A percentile compares a stretch with the other conserved stretches of the same genome.
phyloP scores from a whole-genome alignment of 768 basidiomycete species.

The Lactarius trivialis region DNA sequence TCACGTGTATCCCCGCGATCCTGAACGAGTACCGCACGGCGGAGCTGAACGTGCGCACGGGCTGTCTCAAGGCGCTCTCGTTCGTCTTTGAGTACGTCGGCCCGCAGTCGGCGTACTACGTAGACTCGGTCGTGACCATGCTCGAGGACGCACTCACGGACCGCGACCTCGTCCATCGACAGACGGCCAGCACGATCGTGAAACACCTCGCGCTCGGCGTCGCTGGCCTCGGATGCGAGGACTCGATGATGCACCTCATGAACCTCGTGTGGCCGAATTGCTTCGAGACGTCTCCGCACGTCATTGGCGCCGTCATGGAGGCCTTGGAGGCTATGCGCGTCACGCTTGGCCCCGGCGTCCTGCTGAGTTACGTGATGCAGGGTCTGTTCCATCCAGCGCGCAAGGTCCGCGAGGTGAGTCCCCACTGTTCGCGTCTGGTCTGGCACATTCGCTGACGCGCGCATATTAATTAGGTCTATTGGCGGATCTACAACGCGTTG shows the following conservation, averaged over 20 bases:
- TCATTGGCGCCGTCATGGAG: constrained; percentile 97
- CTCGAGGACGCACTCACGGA: constrained; percentile 98
- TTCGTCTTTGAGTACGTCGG: constrained; percentile 99
- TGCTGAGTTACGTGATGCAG: constrained; percentile 88
- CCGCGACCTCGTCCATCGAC: constrained; percentile 95
- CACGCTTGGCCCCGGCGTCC: constrained; percentile 86
- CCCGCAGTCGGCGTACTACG: constrained; percentile 92
- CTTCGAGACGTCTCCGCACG: constrained; percentile 97
- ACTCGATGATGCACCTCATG: constrained; percentile 95
- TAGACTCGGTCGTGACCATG: constrained; percentile 95
- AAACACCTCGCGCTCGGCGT: constrained; percentile 97
- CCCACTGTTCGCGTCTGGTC: too few species aligned
- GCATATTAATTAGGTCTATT: constrained; percentile 51
- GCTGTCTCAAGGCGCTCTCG: constrained; percentile 95
- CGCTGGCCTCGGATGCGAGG: constrained; percentile 94
- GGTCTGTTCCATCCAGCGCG: constrained; percentile 96
- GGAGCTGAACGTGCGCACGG: constrained; percentile 96
- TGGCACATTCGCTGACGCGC: not conserved
- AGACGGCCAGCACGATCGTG: constrained; percentile 96
- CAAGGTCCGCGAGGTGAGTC: constrained; percentile 85
- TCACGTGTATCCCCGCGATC: constrained; percentile 98
- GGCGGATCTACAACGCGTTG: constrained; percentile 91
- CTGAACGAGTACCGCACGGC: constrained; percentile 98
- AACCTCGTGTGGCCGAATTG: constrained; percentile 99
- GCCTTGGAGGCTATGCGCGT: constrained; percentile 97